Evolutionary conservation across 345 rosid genomes (phyloP).

Genomic region (Mercurialis annua): DNA sequence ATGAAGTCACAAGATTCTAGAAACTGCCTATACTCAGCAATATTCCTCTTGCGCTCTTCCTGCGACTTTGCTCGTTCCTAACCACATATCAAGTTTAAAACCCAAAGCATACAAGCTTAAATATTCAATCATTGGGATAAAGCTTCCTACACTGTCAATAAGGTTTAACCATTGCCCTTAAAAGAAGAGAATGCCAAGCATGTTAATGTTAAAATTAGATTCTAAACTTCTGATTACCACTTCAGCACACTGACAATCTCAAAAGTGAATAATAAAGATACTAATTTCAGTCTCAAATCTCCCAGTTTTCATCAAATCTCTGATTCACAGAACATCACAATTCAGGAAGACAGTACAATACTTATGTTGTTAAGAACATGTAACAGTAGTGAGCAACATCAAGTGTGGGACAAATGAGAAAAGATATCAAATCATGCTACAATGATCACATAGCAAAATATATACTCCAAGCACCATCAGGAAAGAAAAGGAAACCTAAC

Average conservation of each 20-base stretch:
- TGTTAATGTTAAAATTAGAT: not conserved
- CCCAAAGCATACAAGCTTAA: slow-evolving; percentile 1
- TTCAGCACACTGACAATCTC: not conserved
- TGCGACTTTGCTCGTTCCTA: slow-evolving; percentile 70
- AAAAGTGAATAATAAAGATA: not conserved
- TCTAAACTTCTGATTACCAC: not conserved
- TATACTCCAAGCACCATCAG: not conserved
- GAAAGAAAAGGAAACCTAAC: not conserved
- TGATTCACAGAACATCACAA: not conserved
- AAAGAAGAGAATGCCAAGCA: not conserved
- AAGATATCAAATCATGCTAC: too few species aligned
- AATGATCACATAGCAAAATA: not conserved
- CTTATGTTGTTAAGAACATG: not conserved
- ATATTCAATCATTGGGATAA: slow-evolving; percentile 1
- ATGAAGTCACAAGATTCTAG: slow-evolving; percentile 89
- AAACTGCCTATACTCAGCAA: slow-evolving; percentile 66
- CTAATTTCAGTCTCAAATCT: not conserved
- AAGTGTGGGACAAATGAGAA: not conserved
- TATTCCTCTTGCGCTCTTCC: slow-evolving; percentile 73
- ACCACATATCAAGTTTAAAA: slow-evolving; percentile 26
- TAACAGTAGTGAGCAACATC: not conserved
- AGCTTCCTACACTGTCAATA: not conserved
- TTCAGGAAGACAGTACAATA: not conserved
- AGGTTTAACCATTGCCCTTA: not conserved
- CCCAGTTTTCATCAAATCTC: not conserved